These are phyloP conservation scores for Auricularia heimuer DNA, from an alignment of 768 basidiomycete genomes.

Conservation along the genomic window DNA sequence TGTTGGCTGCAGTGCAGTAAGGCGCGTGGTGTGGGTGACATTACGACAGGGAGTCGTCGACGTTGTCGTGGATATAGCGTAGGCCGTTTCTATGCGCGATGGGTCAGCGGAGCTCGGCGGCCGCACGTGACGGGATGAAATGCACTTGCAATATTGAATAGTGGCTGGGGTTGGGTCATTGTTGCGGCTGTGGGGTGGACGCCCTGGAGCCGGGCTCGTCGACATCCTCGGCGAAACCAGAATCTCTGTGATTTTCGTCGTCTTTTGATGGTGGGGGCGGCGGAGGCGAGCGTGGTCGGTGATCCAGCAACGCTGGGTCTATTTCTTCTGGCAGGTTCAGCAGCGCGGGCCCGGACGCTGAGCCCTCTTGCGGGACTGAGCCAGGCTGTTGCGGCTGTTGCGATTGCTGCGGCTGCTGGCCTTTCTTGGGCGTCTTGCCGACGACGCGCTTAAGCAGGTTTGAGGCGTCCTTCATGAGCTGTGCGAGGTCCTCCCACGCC, in stretches of 20 bases:
- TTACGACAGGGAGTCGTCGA: not conserved
- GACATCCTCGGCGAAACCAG: slow-evolving; percentile 10
- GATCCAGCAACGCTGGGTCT: not conserved
- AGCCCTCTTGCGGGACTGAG: not conserved
- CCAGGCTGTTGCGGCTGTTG: not conserved
- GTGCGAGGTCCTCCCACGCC: not conserved
- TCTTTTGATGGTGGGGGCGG: slow-evolving; percentile 2
- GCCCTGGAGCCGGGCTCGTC: not conserved
- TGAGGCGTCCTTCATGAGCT: not conserved
- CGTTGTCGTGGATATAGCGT: not conserved
- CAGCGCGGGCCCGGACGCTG: not conserved
- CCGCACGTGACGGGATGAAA: not conserved
- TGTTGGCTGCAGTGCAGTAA: too few species aligned
- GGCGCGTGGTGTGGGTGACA: too few species aligned
- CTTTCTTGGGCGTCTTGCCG: not conserved
- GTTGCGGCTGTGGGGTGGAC: not conserved
- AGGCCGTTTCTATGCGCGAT: not conserved
- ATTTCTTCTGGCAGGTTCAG: not conserved
- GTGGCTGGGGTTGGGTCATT: not conserved
- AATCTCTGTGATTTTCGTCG: slow-evolving; percentile 7
- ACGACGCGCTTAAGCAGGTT: slow-evolving; percentile 1
- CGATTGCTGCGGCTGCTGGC: not conserved
- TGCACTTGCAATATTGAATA: not conserved
- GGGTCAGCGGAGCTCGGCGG: not conserved
- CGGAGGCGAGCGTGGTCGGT: not conserved